Evolutionary conservation across 192 early-diverging fungal species (phyloP).

Genomic region (Linnemannia zychae): DNA sequence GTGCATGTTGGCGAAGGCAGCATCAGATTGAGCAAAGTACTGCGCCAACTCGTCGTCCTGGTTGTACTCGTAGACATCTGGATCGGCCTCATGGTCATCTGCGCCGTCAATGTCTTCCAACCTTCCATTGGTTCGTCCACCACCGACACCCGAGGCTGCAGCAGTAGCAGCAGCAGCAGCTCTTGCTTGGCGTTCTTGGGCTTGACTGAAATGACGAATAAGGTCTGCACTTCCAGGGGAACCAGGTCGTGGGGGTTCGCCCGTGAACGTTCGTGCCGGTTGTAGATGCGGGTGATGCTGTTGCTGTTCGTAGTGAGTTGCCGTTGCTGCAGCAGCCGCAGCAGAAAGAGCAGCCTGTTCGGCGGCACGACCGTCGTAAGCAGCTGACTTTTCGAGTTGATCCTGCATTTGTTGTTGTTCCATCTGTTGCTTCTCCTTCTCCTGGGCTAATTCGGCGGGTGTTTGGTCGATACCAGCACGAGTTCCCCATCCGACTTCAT

Average conservation of each 20-base stretch:
- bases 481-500: slow-evolving; percentile 80
- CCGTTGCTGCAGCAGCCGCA: slow-evolving; percentile 30
- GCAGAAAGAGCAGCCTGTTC: slow-evolving; percentile 38
- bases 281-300: background rate
- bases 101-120: slow-evolving; percentile 1
- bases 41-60: slow-evolving; percentile 52
- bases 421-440: slow-evolving; percentile 50
- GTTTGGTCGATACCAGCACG: slow-evolving; percentile 65
- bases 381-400: slow-evolving; percentile 9
- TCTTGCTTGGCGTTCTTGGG: slow-evolving; percentile 31
- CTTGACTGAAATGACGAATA: slow-evolving; percentile 54
- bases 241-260: slow-evolving; percentile 27
- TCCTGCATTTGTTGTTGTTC: slow-evolving; percentile 26
- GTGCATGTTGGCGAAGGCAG: slow-evolving; percentile 18
- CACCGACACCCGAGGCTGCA: background rate
- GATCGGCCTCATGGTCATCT: slow-evolving; percentile 16
- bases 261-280: background rate
- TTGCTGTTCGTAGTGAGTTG: slow-evolving; percentile 35
- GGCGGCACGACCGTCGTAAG: slow-evolving; percentile 16
- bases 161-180: slow-evolving; percentile 11
- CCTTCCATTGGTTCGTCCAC: background rate
- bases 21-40: slow-evolving; percentile 53
- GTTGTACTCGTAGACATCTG: slow-evolving; percentile 51
- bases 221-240: slow-evolving; percentile 45
- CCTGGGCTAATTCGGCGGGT: slow-evolving; percentile 56